A percentile compares a stretch with the other conserved stretches of the same genome.
Conservation (phyloP, 2,329 filamentous ascomycete genomes). For the Neonectria punicea region DNA sequence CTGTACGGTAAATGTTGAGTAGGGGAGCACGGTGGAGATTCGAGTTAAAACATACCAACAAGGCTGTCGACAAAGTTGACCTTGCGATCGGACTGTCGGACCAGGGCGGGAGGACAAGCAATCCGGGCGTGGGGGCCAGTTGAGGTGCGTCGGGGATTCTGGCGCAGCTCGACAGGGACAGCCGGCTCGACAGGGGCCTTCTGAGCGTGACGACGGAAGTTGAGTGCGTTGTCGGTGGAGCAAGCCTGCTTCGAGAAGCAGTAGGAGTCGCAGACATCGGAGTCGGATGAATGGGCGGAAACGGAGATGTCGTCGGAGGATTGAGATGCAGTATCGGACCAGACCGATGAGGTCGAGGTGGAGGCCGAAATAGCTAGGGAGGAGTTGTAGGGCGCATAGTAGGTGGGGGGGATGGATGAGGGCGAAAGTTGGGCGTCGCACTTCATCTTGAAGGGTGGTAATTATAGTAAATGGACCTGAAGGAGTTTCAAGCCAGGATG, state of each 20-base stretch:
- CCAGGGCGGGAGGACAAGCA: slow-evolving; percentile 77
- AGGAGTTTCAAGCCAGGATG: slow-evolving; percentile 46
- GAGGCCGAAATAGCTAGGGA: slow-evolving; percentile 80
- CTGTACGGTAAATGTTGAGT: slow-evolving; percentile 63
- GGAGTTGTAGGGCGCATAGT: slow-evolving; percentile 72
- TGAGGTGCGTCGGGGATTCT: slow-evolving; percentile 69
- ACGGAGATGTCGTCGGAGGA: slow-evolving; percentile 74
- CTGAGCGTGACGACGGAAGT: slow-evolving; percentile 35
- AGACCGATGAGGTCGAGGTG: slow-evolving; percentile 80
- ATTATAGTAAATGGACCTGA: slow-evolving; percentile 43
- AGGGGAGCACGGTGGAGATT: slow-evolving; percentile 30
- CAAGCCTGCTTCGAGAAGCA: slow-evolving; percentile 46
- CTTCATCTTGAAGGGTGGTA: slow-evolving; percentile 65
- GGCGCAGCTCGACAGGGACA: slow-evolving; percentile 70
- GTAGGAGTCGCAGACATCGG: slow-evolving; percentile 59
- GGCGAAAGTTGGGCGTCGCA: slow-evolving; percentile 63
- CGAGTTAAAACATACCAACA: slow-evolving; percentile 80
- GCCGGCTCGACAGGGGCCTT: slow-evolving; percentile 52
- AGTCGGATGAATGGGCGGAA: slow-evolving; percentile 69
- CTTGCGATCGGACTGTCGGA: slow-evolving; percentile 91
- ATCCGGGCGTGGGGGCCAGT: slow-evolving; percentile 65
- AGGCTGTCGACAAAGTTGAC: slow-evolving; percentile 95
- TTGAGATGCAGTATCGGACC: slow-evolving; percentile 78
- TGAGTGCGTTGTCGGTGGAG: slow-evolving; percentile 37
- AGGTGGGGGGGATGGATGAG: slow-evolving; percentile 57